Conservation (phyloP, 2,329 filamentous ascomycete species). For the Periconia sp. region DNA sequence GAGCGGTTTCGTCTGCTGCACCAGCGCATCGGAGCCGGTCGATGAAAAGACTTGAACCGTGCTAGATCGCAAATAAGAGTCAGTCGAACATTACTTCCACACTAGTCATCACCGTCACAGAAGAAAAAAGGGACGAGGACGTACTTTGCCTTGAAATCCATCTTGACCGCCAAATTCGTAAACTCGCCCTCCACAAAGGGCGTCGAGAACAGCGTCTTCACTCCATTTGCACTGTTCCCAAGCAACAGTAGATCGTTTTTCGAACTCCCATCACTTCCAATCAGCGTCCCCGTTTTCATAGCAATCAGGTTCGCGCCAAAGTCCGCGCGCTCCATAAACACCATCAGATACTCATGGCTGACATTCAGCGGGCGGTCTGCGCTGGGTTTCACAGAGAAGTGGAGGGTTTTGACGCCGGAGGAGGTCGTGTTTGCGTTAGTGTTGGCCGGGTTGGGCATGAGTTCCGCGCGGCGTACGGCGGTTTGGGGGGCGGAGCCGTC, state of each 20-base stretch:
- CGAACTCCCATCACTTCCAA: slow-evolving; percentile 16
- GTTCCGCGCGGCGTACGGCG: slow-evolving; percentile 17
- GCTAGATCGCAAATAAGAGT: not conserved
- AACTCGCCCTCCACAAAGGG: slow-evolving; percentile 9
- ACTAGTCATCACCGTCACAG: not conserved
- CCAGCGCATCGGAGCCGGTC: slow-evolving; percentile 10
- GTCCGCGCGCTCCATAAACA: slow-evolving; percentile 17
- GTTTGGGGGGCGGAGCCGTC: slow-evolving; percentile 12
- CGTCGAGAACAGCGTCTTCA: slow-evolving; percentile 11
- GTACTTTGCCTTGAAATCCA: slow-evolving; percentile 17
- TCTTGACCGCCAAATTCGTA: slow-evolving; percentile 14
- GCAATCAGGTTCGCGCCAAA: slow-evolving; percentile 13
- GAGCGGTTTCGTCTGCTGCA: slow-evolving; percentile 9
- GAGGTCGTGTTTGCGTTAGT: slow-evolving; percentile 3
- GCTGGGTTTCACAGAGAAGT: slow-evolving; percentile 17
- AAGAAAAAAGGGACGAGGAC: not conserved
- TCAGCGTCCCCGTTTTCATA: slow-evolving; percentile 17
- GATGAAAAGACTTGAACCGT: slow-evolving; percentile 20
- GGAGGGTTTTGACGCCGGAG: slow-evolving; percentile 17
- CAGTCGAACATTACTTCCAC: not conserved
- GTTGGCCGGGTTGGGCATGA: slow-evolving; percentile 6
- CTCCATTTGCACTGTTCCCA: slow-evolving; percentile 13
- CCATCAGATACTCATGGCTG: slow-evolving; percentile 18
- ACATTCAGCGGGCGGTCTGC: slow-evolving; percentile 12
- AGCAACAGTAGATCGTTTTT: slow-evolving; percentile 15